phyloP scores from a whole-genome alignment of 2,329 filamentous ascomycete genomes.

The Fusarium concolor region DNA sequence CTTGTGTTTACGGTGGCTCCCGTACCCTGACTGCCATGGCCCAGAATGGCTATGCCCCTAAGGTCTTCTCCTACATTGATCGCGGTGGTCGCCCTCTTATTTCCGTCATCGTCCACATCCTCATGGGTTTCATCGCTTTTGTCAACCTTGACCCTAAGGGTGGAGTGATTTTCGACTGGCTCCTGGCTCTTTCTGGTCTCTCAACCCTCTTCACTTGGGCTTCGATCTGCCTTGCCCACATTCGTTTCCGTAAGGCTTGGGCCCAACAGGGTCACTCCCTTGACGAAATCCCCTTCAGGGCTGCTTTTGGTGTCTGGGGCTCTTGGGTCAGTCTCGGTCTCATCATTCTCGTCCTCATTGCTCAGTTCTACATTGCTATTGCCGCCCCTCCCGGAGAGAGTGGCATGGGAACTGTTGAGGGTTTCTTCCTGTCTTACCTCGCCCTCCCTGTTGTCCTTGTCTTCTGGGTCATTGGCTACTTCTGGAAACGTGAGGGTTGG shows the following conservation, averaged over 20 bases:
- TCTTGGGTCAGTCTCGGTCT: conserved; percentile 72
- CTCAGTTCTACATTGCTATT: conserved; percentile 67
- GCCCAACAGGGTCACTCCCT: conserved; percentile 66
- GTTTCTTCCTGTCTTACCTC: conserved; percentile 68
- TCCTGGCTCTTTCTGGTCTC: conserved; percentile 72
- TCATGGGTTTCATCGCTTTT: conserved; percentile 63
- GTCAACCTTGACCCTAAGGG: conserved; percentile 60
- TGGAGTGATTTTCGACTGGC: conserved; percentile 70
- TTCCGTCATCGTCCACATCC: conserved; percentile 58
- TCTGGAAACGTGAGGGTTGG: conserved; percentile 75
- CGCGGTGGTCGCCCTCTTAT: conserved; percentile 62
- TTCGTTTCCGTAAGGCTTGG: conserved; percentile 75
- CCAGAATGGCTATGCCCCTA: conserved; percentile 66
- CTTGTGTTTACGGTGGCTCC: conserved; percentile 65
- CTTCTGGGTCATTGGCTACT: conserved; percentile 69
- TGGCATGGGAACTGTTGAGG: conserved; percentile 56
- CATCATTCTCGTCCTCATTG: conserved; percentile 65
- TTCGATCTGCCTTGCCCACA: conserved; percentile 70
- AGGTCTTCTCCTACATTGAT: conserved; percentile 65
- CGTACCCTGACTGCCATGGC: conserved; percentile 66
- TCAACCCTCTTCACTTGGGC: conserved; percentile 74
- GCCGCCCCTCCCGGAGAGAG: conserved; percentile 48
- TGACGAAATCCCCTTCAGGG: conserved; percentile 75
- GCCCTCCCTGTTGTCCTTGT: conserved; percentile 64
- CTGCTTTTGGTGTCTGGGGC: conserved; percentile 70